Base-by-base conservation (phyloP, 805 yeast genomes). In the Candida piceae region DNA sequence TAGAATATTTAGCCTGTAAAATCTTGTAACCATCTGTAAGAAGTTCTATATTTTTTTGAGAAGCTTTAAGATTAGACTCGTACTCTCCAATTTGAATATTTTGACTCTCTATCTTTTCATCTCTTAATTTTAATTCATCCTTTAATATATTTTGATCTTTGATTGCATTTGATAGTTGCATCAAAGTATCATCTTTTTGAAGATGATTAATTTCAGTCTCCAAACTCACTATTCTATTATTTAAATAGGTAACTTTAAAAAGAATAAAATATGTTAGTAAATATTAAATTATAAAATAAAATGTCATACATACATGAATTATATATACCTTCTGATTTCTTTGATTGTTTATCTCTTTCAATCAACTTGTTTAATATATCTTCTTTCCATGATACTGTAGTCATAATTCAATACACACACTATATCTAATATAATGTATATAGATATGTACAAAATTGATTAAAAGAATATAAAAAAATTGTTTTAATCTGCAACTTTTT, bases 1-100 rank as follows among this genome's bases (percentile, higher is more conserved):
- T 38, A 4, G 11, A 29, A 28, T 37, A 28, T 19, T 42, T 52
- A 1, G 48, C 46, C 15, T 49, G 54, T 7, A 54, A 29, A 19
- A 40, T 48, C 15, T 32, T 43, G 27, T 49, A 57, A 3, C 52
- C 55, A 11, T 52, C 58, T n/a, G 52, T 39, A 5, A 57, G 26
- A 1, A 48, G 20, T 8, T 32, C 38, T 10, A 54, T 22, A 16
- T 46, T 41, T 20, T 45, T 49, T n/a, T n/a, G n/a, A n/a, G 9
- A 9, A 9, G 9, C 26, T 12, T 5, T 5, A 9, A 5, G 5
- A 5, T 24, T 24, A 12, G 13, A 5, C 13, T 24, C 12, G 9
- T 24, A 12, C 17, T 26, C 29, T 15, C 24, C 30, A 5, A 32
- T 44, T n/a, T 35, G 29, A 11, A 18, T 22, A 7, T 36, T 35